Base-by-base conservation (phyloP, 371 early-diverging fungal species). In the Actinomucor elegans region DNA sequence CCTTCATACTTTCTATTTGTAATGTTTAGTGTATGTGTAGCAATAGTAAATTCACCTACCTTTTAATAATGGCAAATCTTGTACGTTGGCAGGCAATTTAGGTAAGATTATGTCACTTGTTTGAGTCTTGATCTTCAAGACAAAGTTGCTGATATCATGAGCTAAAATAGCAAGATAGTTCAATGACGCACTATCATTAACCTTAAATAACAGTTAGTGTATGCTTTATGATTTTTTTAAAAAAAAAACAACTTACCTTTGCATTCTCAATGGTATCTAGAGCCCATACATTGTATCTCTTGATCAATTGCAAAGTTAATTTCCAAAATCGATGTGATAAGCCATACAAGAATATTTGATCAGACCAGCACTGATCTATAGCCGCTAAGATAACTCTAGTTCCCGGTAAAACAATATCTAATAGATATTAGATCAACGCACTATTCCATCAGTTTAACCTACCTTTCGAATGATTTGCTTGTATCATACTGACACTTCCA, bases 311-410 rank as follows among this genome's bases (percentile, higher is more conserved):
- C 20, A 92, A 48, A 0, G 90, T 87, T 40, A 92, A 67, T 57
- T 85, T 86, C 88, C 89, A 92, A 37, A 91, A 89, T 18, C 83
- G 75, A 59, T 81, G 73, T 0, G 85, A 72, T 6, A 90, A 54
- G 0, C 81, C 79, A 43, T 74, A 79, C 5, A 91, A 58, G 54
- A 70, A 92, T 6, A 91, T 77, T 14, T 79, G 58, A 17, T 85
- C 77, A 4, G 85, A 76, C 90, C 90, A 92, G 50, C 90, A 88
- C 18, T 73, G 64, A 15, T 69, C 57, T 7, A 90, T 73, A 3
- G 85, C 80, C 1, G 63, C 51, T 5, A 83, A 49, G n/a, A 87
- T 58, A 0, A 79, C 78, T 32, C 62, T 71, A 28, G 76, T 80
- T 0, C 80, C 81, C 7, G 72, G 61, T 8, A 87, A 48, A 12